Base-by-base conservation (phyloP, 2,329 filamentous ascomycete genomes). In the Hawksworthiomyces lignivorus region DNA sequence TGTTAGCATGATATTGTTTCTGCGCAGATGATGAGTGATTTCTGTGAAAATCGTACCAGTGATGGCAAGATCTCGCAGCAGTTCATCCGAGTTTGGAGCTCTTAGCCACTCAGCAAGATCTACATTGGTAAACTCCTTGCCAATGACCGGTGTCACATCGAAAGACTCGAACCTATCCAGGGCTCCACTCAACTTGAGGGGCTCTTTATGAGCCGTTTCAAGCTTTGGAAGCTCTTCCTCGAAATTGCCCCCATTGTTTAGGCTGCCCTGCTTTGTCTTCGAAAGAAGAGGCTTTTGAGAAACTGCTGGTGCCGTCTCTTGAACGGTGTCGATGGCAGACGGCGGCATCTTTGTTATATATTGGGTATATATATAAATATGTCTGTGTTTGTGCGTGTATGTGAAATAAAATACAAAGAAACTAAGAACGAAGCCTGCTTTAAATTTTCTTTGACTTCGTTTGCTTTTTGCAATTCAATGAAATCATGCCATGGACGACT, bases 51-150 rank as follows among this genome's bases (percentile, higher is more conserved):
- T 1, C 19, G 9, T 34, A 77, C 75, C 70, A 0, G 73, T 78
- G 40, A 81, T 74, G 14, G 74, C 78, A 1, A 83, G 62, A 49
- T 82, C 78, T 2, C 71, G 68, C 17, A 82, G 58, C 3, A 77
- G 56, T 22, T 72, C 68, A 33, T 82, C 75, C 0, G 70, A 58
- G 44, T 80, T 71, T 0, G 67, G 59, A 2, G 70, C 69, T 11
- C 73, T 63, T n/a, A 81, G 62, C 36, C 70, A 67, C 22, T 80
- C 70, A 1, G 67, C 65, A 1, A 79, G 61, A 39, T 76, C 69
- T 21, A 70, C 58, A 5, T 61, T 61, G 3, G 61, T 55, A 44
- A 71, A 79, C 52, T 79, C 75, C 14, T 68, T 67, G 2, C 74
- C 75, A 32, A 78, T 76, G 15, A 69, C 62, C 0, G 74, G 73